A percentile compares a stretch with the other conserved stretches of the same genome.
Evolutionary conservation across 2,329 filamentous ascomycete species (phyloP).

Genomic region (Chaetomium olivaceum): DNA sequence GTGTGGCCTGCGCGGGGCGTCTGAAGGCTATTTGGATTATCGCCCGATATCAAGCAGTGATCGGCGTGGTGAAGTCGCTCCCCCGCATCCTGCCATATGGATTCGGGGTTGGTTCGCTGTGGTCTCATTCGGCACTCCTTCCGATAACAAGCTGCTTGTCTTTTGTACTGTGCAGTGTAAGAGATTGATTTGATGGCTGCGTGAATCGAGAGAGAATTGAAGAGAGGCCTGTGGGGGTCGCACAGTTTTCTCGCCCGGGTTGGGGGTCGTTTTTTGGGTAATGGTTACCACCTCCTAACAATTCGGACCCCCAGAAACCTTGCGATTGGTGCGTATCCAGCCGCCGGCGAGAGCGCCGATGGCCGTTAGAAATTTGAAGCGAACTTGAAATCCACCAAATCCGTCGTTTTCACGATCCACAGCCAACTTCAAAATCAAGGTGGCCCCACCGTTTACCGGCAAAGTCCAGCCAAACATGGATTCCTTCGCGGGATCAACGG

Average conservation of each 20-base stretch:
- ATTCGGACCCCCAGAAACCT: background rate
- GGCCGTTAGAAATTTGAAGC: background rate
- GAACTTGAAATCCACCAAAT: background rate
- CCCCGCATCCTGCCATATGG: constrained; percentile 8
- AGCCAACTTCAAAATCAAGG: constrained; percentile 3
- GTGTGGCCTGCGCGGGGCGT: too few species aligned
- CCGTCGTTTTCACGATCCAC: constrained; percentile 3
- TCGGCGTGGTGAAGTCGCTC: constrained; percentile 9
- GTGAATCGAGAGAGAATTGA: background rate
- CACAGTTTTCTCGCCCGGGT: background rate
- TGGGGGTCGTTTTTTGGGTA: background rate
- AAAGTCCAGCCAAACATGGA: constrained; percentile 10
- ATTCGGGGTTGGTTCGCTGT: background rate
- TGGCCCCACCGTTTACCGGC: background rate
- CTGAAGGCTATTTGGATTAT: background rate
- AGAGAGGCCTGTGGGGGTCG: background rate
- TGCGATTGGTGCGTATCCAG: background rate
- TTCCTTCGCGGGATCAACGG: constrained; percentile 2
- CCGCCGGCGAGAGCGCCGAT: background rate
- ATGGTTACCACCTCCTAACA: constrained; percentile 1
- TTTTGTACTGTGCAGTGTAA: background rate
- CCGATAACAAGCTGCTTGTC: background rate
- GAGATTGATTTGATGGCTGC: background rate
- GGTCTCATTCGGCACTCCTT: constrained; percentile 1
- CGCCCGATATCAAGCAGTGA: constrained; percentile 10